Conservation (phyloP, 169 alveolate species). For the Cryptosporidium andersoni region DNA sequence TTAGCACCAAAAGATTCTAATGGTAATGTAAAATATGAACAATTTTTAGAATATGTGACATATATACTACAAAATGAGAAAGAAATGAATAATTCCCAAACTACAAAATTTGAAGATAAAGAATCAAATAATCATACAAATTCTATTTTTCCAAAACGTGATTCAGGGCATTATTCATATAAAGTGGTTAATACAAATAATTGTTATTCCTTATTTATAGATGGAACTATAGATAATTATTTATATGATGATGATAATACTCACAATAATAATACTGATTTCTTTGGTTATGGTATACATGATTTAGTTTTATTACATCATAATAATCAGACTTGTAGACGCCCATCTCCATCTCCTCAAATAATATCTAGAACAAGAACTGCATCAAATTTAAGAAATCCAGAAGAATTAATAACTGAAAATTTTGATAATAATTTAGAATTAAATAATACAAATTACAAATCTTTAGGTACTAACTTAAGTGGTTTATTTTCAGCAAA, state of each 20-base stretch:
- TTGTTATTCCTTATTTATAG: background rate
- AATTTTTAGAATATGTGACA: slow-evolving; percentile 38
- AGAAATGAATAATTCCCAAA: background rate
- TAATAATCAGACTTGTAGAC: slow-evolving; percentile 10
- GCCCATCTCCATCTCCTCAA: slow-evolving; percentile 42
- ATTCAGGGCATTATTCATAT: background rate
- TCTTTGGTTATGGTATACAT: slow-evolving; percentile 38
- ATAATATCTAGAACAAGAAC: slow-evolving; percentile 42
- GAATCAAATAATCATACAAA: background rate
- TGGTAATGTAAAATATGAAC: slow-evolving; percentile 59
- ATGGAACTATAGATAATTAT: too few relatives aligned
- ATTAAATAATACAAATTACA: background rate
- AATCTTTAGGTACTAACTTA: background rate
- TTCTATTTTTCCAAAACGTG: background rate
- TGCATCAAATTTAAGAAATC: background rate
- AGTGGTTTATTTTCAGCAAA: background rate
- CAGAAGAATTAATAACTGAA: background rate
- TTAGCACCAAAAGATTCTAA: slow-evolving; percentile 40
- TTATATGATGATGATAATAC: background rate
- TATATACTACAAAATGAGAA: slow-evolving; percentile 7
- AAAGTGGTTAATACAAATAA: background rate
- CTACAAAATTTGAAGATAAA: background rate
- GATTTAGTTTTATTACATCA: slow-evolving; percentile 35
- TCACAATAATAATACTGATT: background rate
- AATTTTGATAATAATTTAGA: too few relatives aligned